Evolutionary conservation across 2,329 filamentous ascomycete species (phyloP), one percentile per base, ranked within the genome.

Genomic region (Gnomoniopsis sp.): DNA sequence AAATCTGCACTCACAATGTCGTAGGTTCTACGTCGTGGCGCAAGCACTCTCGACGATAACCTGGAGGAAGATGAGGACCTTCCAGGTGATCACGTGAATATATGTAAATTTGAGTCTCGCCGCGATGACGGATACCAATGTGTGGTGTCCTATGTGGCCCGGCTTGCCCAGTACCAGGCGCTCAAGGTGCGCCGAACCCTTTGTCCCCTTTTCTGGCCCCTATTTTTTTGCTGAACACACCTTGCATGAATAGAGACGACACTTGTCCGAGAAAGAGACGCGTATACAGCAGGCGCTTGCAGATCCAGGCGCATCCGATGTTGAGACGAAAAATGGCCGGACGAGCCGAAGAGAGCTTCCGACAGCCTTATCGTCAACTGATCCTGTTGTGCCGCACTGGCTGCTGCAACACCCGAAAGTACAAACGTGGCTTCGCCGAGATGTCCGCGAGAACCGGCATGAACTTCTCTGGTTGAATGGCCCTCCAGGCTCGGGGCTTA

Each of bases 31-130:
- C 63, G 66, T 4, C 64, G 65, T 0, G 64, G 68, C 30, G 63
- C 69, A 1, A 68, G 67, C 53, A 69, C 64, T 30, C 55, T 73
- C n/a, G 71, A 68, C 0, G 68, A 71, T 21, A 63, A 67, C 1
- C 62, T 68, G 6, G 72, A 74, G 50, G 59, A 60, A 2, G 66
- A 67, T 4, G 70, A 72, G 58, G 67, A 66, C 0, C 64, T 78
- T 21, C 68, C 73, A 22, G 73, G 74, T 6, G 70, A 71, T 4
- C 76, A 78, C 59, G 69, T 72, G 1, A 69, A 72, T 30, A 72
- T 78, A 65, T 76, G 74, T 65, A 74, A 71, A 57, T 78, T 76
- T 53, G 65, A 38, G 1, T 71, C 68, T 0, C 61, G 61, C 1
- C 63, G 68, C 2, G 68, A 72, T 43, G 50, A 46, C 1, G 63